Evolutionary conservation across 2,329 filamentous ascomycete species (phyloP).

Genomic region (Diaporthe batatas): DNA sequence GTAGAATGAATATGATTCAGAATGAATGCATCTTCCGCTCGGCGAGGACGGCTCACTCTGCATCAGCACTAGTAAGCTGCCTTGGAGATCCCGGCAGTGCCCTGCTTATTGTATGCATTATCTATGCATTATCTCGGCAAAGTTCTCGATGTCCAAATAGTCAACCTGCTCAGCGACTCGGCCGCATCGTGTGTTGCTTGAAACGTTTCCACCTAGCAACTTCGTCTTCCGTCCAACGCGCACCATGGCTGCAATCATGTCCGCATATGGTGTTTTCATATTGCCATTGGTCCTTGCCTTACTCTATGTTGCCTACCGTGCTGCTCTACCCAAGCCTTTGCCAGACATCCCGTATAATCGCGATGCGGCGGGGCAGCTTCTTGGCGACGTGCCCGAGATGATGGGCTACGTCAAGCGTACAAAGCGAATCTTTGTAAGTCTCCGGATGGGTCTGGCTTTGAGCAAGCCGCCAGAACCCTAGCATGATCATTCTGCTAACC

Average conservation of each 20-base stretch:
- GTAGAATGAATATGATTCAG: neutral
- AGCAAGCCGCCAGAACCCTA: neutral
- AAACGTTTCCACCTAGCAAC: no score
- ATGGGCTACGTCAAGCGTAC: constrained; percentile 53
- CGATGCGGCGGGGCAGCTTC: constrained; percentile 50
- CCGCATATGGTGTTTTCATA: neutral
- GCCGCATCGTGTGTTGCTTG: neutral
- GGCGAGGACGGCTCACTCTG: neutral
- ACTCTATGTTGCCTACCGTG: constrained; percentile 38
- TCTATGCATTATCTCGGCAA: neutral
- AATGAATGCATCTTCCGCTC: neutral
- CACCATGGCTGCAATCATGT: constrained; percentile 15
- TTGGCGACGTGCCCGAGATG: constrained; percentile 60
- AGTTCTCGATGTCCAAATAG: neutral
- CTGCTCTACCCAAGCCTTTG: constrained; percentile 57
- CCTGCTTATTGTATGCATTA: neutral
- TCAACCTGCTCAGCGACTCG: neutral
- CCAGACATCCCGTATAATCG: constrained; percentile 61
- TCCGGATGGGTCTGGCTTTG: neutral
- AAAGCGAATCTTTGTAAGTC: constrained; percentile 50
- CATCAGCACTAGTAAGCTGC: constrained; percentile 4
- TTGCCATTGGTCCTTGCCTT: neutral
- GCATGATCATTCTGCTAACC: neutral
- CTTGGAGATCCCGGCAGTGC: neutral
- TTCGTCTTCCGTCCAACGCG: neutral